Conservation (phyloP, 2,329 filamentous ascomycete species). For the Fonsecaea multimorphosa region DNA sequence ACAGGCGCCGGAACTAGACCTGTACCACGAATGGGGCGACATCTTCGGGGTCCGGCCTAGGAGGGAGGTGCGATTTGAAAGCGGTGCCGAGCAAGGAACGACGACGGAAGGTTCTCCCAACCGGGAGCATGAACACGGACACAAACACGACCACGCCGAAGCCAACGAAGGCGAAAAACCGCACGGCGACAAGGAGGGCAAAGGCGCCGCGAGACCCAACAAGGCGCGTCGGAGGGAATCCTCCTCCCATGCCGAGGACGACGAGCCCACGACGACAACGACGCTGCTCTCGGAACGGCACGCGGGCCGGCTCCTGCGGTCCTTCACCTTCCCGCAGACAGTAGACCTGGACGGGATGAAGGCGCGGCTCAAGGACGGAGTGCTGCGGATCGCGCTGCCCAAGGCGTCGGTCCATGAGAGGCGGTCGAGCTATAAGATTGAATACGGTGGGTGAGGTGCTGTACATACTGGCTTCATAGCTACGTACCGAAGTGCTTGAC, state of each 20-base stretch:
- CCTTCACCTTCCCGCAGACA: conserved; percentile 6
- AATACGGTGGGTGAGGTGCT: background rate
- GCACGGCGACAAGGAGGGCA: background rate
- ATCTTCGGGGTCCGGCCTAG: background rate
- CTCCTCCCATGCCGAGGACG: background rate
- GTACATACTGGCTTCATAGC: no score
- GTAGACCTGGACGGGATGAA: background rate
- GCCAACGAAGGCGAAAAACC: background rate
- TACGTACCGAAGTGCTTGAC: no score
- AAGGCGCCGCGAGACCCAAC: background rate
- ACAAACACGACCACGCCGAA: background rate
- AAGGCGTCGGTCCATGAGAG: background rate
- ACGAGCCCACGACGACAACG: background rate
- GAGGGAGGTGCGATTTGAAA: background rate
- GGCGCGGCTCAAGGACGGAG: conserved; percentile 10
- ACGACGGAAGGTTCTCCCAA: background rate
- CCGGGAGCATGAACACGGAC: background rate
- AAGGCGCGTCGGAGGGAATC: background rate
- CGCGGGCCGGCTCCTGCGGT: background rate
- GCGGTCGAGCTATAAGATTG: conserved; percentile 5
- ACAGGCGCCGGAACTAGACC: background rate
- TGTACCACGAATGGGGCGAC: background rate
- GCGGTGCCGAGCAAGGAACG: background rate
- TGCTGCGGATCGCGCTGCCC: conserved; percentile 4
- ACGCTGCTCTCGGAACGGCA: background rate